Percentiles rank a stretch among this genome's conserved stretches.
Conservation (phyloP, 192 early-diverging fungal species). For the Rhizophagus sp. region DNA sequence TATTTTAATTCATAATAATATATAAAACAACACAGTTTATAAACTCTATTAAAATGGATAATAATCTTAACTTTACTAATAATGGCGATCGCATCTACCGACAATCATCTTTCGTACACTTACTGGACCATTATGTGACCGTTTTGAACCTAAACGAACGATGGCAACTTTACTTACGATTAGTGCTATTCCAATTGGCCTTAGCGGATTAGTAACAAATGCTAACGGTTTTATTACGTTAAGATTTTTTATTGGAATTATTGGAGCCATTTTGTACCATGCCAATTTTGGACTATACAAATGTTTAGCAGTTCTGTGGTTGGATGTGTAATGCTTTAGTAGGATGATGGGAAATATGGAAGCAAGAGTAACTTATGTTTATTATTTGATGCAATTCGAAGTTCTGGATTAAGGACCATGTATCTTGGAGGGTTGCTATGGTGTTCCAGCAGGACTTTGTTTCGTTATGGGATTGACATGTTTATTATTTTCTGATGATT, state of each 20-base stretch:
- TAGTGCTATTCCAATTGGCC: slow-evolving; percentile 55
- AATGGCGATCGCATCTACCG: slow-evolving; percentile 65
- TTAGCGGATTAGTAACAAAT: slow-evolving; percentile 47
- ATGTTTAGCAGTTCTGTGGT: slow-evolving; percentile 59
- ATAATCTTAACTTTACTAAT: too few relatives aligned
- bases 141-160: slow-evolving; percentile 46
- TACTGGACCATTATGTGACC: slow-evolving; percentile 48
- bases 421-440: slow-evolving; percentile 54
- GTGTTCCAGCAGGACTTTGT: slow-evolving; percentile 41
- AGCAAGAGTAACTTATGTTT: slow-evolving; percentile 61
- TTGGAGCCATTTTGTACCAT: slow-evolving; percentile 13
- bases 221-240: slow-evolving; percentile 47
- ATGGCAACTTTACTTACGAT: slow-evolving; percentile 57
- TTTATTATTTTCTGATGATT: slow-evolving; percentile 47
- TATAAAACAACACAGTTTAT: too few relatives aligned
- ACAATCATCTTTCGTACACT: slow-evolving; percentile 56
- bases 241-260: slow-evolving; percentile 48
- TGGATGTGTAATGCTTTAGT: slow-evolving; percentile 66
- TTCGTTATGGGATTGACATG: slow-evolving; percentile 35
- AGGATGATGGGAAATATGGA: slow-evolving; percentile 73
- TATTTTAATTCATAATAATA: too few relatives aligned
- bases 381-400: slow-evolving; percentile 44
- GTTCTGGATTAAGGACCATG: slow-evolving; percentile 21
- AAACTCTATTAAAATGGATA: too few relatives aligned
- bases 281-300: slow-evolving; percentile 69